Percentiles rank a stretch among this genome's conserved stretches.
Evolutionary conservation across 2,329 filamentous ascomycete species (phyloP).

Genomic region (Trichoderma citrinoviride): DNA sequence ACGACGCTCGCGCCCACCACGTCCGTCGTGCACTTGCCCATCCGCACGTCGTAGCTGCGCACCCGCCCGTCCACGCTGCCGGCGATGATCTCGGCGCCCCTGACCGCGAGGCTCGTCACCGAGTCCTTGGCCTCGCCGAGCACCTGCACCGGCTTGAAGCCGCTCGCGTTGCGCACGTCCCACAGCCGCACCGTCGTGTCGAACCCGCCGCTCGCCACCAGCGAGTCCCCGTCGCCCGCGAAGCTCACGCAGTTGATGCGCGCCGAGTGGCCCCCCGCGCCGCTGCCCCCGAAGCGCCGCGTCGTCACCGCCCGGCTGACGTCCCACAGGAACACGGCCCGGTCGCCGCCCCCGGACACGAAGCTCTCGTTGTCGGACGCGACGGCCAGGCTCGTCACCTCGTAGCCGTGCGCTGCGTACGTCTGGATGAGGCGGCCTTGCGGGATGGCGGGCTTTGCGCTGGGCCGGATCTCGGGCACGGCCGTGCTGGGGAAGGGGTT

Average conservation of each 20-base stretch:
- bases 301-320: slow-evolving; percentile 76
- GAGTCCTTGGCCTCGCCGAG: slow-evolving; percentile 71
- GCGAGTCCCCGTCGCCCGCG: slow-evolving; percentile 69
- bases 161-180: slow-evolving; percentile 57
- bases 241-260: slow-evolving; percentile 78
- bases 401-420: slow-evolving; percentile 88
- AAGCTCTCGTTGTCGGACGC: slow-evolving; percentile 77
- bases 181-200: slow-evolving; percentile 76
- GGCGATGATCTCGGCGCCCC: slow-evolving; percentile 59
- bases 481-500: slow-evolving; percentile 62
- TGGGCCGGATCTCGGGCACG: slow-evolving; percentile 31
- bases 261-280: slow-evolving; percentile 59
- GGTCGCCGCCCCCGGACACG: slow-evolving; percentile 84
- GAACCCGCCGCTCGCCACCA: slow-evolving; percentile 71
- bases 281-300: slow-evolving; percentile 64
- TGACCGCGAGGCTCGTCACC: slow-evolving; percentile 51
- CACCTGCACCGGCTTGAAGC: slow-evolving; percentile 65
- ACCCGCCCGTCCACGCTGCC: slow-evolving; percentile 85
- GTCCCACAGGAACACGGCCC: slow-evolving; percentile 91
- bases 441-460: slow-evolving; percentile 34
- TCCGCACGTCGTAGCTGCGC: slow-evolving; percentile 77
- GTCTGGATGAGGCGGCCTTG: slow-evolving; percentile 72
- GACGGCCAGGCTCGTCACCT: slow-evolving; percentile 79
- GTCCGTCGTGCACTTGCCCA: slow-evolving; percentile 68
- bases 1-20: slow-evolving; percentile 71